phyloP scores from a whole-genome alignment of 768 basidiomycete genomes.

The Psilocybe subaeruginosa region DNA sequence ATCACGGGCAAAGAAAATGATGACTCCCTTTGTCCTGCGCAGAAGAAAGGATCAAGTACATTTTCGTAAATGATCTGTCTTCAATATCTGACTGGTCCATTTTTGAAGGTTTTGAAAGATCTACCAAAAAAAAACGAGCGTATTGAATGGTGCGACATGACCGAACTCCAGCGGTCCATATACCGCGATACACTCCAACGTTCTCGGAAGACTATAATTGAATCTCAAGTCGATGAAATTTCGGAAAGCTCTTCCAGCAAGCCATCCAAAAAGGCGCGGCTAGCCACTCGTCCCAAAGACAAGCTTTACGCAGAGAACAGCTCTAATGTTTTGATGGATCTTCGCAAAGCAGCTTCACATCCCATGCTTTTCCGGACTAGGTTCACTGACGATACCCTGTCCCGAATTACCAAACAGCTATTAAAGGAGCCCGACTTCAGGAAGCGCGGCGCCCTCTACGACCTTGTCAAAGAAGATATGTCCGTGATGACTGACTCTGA shows the following conservation, averaged over 20 bases:
- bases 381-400: conserved; percentile 79
- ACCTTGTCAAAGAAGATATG: conserved; percentile 96
- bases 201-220: conserved; percentile 79
- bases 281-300: conserved; percentile 52
- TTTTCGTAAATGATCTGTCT: neutral
- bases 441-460: conserved; percentile 76
- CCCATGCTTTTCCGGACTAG: conserved; percentile 92
- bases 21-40: conserved; percentile 98
- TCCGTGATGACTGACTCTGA: conserved; percentile 98
- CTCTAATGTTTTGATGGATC: conserved; percentile 95
- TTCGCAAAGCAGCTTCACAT: conserved; percentile 95
- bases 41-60: conserved; percentile 91
- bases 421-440: conserved; percentile 93
- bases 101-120: conserved; percentile 80
- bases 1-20: conserved; percentile 96
- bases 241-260: conserved; percentile 30
- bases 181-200: conserved; percentile 87
- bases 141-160: conserved; percentile 96
- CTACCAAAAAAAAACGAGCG: conserved; percentile 92
- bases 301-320: conserved; percentile 80
- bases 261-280: conserved; percentile 46
- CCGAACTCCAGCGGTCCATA: conserved; percentile 74
- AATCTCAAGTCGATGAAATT: conserved; percentile 35
- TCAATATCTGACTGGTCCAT: neutral
- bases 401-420: conserved; percentile 76